phyloP scores from a whole-genome alignment of 129 eudicot species.

The Logfia minima region DNA sequence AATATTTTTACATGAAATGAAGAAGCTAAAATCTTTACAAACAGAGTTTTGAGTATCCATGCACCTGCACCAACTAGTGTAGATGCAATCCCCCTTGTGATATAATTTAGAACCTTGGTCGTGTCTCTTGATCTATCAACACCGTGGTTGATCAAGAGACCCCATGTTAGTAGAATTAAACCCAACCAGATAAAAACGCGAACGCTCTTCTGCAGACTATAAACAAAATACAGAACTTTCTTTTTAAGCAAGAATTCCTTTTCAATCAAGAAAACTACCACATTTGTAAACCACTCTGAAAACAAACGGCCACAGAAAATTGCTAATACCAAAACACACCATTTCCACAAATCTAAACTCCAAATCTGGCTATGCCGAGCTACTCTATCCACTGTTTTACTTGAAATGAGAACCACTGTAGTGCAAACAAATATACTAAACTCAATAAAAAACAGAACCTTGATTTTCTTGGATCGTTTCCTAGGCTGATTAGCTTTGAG shows the following conservation, averaged over 20 bases:
- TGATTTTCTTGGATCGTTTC: constrained; percentile 41
- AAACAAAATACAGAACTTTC: constrained; percentile 73
- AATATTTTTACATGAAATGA: constrained; percentile 61
- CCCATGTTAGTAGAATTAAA: constrained; percentile 79
- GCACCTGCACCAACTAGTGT: constrained; percentile 65
- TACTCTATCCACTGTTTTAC: constrained; percentile 40
- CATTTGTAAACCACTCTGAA: constrained; percentile 56
- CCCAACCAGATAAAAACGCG: constrained; percentile 74
- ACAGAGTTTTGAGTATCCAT: constrained; percentile 67
- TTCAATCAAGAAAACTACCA: constrained; percentile 62
- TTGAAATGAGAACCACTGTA: constrained; percentile 42
- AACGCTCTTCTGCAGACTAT: constrained; percentile 59
- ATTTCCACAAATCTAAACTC: constrained; percentile 67
- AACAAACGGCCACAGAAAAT: constrained; percentile 70
- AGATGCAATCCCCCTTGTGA: constrained; percentile 68
- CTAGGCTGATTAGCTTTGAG: constrained; percentile 18
- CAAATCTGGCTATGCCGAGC: no score
- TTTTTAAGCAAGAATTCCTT: constrained; percentile 57
- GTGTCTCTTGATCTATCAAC: constrained; percentile 46
- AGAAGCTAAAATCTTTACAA: constrained; percentile 64
- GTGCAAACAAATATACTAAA: constrained; percentile 40
- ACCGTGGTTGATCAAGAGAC: constrained; percentile 54
- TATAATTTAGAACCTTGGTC: constrained; percentile 46
- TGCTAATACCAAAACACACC: constrained; percentile 63
- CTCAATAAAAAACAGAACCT: constrained; percentile 42